Evolutionary conservation across 164 flowering plant genomes (phyloP).

Genomic region (Berberis vulgaris): DNA sequence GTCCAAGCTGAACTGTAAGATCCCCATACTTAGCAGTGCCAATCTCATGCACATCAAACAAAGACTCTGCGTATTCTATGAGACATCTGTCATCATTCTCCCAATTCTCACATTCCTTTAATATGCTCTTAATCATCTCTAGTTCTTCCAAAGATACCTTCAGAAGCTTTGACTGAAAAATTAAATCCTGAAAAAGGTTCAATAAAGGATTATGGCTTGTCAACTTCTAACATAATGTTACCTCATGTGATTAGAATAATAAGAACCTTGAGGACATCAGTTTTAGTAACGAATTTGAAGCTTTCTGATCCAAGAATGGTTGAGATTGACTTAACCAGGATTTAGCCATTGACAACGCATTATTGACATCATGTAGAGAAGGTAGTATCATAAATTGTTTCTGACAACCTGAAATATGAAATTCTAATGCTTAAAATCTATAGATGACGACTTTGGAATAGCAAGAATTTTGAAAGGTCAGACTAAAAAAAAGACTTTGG

Average conservation of each 20-base stretch:
- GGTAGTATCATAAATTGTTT: slow-evolving; percentile 51
- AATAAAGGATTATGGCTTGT: neutral
- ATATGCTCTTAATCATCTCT: slow-evolving; percentile 32
- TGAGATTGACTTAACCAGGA: slow-evolving; percentile 55
- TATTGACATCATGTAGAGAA: slow-evolving; percentile 41
- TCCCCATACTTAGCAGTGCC: slow-evolving; percentile 14
- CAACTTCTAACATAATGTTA: neutral
- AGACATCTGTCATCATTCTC: slow-evolving; percentile 35
- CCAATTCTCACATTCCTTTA: slow-evolving; percentile 50
- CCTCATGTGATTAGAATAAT: neutral
- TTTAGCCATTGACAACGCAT: slow-evolving; percentile 43
- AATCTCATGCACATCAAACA: slow-evolving; percentile 21
- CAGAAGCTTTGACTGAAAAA: slow-evolving; percentile 47
- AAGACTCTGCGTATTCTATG: slow-evolving; percentile 31
- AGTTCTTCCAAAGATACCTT: slow-evolving; percentile 47
- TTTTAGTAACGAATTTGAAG: slow-evolving; percentile 30
- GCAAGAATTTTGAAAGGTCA: neutral
- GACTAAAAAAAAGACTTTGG: neutral
- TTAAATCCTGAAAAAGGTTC: slow-evolving; percentile 51
- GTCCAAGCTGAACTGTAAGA: slow-evolving; percentile 28
- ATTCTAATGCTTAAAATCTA: neutral
- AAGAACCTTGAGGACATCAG: slow-evolving; percentile 59
- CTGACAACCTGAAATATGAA: slow-evolving; percentile 47
- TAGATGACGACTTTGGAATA: neutral
- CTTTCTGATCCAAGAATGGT: slow-evolving; percentile 36